Conservation (phyloP, 805 yeast species). For the Jamesozyma rosinii region DNA sequence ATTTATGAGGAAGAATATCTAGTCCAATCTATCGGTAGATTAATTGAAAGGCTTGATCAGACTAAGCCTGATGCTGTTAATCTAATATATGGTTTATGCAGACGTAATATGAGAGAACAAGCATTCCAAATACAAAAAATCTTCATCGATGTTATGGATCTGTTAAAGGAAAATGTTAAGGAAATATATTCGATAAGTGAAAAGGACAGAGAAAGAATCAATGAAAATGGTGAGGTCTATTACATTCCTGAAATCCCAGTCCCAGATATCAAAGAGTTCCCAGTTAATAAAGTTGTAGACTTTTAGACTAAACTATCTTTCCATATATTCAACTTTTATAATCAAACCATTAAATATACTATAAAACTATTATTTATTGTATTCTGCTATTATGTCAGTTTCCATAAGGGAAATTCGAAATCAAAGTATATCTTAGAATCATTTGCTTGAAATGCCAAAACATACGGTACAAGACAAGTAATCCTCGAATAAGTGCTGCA, state of each 20-base stretch:
- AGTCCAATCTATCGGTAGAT: slow-evolving; percentile 77
- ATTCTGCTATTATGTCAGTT: no score
- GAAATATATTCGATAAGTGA: slow-evolving; percentile 81
- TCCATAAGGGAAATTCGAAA: not conserved
- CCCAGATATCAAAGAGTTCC: slow-evolving; percentile 58
- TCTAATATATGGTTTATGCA: slow-evolving; percentile 64
- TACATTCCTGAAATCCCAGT: slow-evolving; percentile 65
- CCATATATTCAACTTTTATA: not conserved
- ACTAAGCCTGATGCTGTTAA: slow-evolving; percentile 66
- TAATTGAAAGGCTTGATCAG: slow-evolving; percentile 68
- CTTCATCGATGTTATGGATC: slow-evolving; percentile 47
- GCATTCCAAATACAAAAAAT: slow-evolving; percentile 71
- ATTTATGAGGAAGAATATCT: slow-evolving; percentile 95
- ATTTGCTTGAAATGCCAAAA: not conserved
- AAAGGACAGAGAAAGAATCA: slow-evolving; percentile 77
- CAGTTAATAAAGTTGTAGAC: slow-evolving; percentile 48
- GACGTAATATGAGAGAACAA: slow-evolving; percentile 66
- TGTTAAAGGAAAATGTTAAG: slow-evolving; percentile 49
- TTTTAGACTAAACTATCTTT: slow-evolving; percentile 31
- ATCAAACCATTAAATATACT: no score
- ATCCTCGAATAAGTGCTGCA: no score
- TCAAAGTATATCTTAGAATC: not conserved
- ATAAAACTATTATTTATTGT: no score
- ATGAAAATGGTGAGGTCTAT: slow-evolving; percentile 81
- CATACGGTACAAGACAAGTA: not conserved